phyloP scores from a whole-genome alignment of 1,284 basidiomycete species.

The Apiotrichum veenhuisii region DNA sequence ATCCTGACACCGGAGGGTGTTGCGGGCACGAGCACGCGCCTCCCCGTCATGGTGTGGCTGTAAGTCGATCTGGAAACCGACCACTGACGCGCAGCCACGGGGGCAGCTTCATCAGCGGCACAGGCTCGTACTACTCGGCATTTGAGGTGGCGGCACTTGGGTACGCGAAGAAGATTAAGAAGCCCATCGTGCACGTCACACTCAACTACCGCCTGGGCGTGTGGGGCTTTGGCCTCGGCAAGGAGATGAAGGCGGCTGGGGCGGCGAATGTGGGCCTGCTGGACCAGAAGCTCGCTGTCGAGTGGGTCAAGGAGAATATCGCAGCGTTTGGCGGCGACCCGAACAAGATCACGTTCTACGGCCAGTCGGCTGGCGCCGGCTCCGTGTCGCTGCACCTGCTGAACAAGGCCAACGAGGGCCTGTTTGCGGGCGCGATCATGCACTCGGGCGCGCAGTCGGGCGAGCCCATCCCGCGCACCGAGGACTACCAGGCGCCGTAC shows the following conservation, averaged over 20 bases:
- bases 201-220: conserved; percentile 52
- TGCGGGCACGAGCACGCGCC: conserved; percentile 14
- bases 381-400: conserved; percentile 37
- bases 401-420: conserved; percentile 18
- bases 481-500: conserved; percentile 35
- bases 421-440: conserved; percentile 50
- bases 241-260: conserved; percentile 33
- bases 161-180: conserved; percentile 7
- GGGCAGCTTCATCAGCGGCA: conserved; percentile 36
- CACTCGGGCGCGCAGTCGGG: conserved; percentile 46
- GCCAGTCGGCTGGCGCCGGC: conserved; percentile 48
- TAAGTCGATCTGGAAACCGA: conserved; percentile 7
- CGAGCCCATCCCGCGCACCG: conserved; percentile 27
- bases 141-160: conserved; percentile 14
- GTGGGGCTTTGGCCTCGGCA: conserved; percentile 47
- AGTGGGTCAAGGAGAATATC: conserved; percentile 49
- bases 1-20: conserved; percentile 34
- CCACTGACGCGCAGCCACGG: conserved; percentile 28
- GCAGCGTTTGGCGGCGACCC: too few relatives aligned
- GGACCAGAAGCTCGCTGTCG: conserved; percentile 52
- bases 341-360: conserved; percentile 46
- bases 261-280: conserved; percentile 47
- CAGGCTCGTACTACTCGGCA: conserved; percentile 25
- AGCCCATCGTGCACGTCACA: conserved; percentile 49
- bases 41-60: conserved; percentile 45